Base-by-base conservation (phyloP, 495 filamentous ascomycete genomes). In the Astrocystis sublimbata region DNA sequence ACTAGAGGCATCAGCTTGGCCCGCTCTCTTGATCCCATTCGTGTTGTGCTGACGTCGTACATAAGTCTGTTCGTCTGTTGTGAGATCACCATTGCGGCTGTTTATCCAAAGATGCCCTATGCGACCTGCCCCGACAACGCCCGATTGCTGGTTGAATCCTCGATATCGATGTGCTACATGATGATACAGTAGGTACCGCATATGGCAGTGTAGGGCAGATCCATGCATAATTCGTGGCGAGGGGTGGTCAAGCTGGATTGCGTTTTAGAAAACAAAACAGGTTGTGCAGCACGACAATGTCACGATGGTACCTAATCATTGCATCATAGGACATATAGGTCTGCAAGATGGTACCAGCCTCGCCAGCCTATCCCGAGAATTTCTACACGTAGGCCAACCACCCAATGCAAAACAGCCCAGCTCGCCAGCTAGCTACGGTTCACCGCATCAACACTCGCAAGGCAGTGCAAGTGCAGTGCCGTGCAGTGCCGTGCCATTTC, bases 281-380 rank as follows among this genome's bases (percentile, higher is more conserved):
- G 49, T 38, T 61, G 50, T 45, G 59, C 13, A 38, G 49, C 36
- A 54, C 58, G 30, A 43, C 49, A 13, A 58, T 47, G 56, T 58
- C 41, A 46, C 43, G 41, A 60, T 51, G 35, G 45, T 33, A n/a
- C n/a, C n/a, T n/a, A 60, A 54, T 50, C 42, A 61, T 61, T 61
- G 59, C 59, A 54, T 61, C 59, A 61, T 61, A 35, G 17, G 1
- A 40, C 19, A 33, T 21, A 17, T 2, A 2, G 7, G n/a, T n/a
- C n/a, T n/a, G n/a, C n/a, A n/a, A n/a, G n/a, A n/a, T n/a, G n/a
- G n/a, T n/a, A n/a, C n/a, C n/a, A n/a, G n/a, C n/a, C n/a, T n/a
- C n/a, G n/a, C n/a, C n/a, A n/a, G n/a, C n/a, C n/a, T n/a, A n/a
- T n/a, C 43, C 3, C 15, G 38, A 56, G 19, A 6, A 41, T 9